These are phyloP conservation scores for Acanthamoeba pearcei DNA, from an alignment of 208 protist genomes.

Conservation along the genomic window DNA sequence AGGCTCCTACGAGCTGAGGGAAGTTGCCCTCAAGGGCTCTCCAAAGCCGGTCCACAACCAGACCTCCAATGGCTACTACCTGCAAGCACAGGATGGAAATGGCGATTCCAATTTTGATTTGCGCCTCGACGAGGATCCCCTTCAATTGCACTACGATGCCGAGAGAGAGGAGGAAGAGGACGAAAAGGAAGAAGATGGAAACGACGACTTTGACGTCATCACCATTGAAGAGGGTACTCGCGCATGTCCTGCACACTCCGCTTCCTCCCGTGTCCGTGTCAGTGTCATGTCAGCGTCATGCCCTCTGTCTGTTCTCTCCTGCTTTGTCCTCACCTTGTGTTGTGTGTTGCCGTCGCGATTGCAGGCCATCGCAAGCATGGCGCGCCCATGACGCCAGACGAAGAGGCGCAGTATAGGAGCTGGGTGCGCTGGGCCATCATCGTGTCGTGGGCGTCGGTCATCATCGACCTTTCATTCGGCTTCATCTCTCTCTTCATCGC, in stretches of 20 bases:
- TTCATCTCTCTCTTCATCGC: conserved; percentile 18
- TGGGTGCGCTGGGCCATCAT: conserved; percentile 19
- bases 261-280: neutral
- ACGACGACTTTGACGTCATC: conserved; percentile 14
- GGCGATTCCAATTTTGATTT: neutral
- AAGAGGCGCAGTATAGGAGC: neutral
- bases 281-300: neutral
- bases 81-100: neutral
- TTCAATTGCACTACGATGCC: neutral
- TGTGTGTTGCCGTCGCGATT: neutral
- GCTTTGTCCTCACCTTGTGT: neutral
- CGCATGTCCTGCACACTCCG: neutral
- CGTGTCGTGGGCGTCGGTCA: neutral
- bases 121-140: neutral
- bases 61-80: neutral
- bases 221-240: neutral
- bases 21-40: neutral
- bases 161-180: neutral
- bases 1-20: neutral
- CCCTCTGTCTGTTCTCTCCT: neutral
- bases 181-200: neutral
- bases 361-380: neutral
- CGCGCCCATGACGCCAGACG: neutral
- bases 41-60: neutral
- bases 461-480: conserved; percentile 9